Percentiles rank a stretch among this genome's conserved stretches.
Evolutionary conservation across 169 alveolate genomes (phyloP).

Genomic region (Perkinsus olseni): DNA sequence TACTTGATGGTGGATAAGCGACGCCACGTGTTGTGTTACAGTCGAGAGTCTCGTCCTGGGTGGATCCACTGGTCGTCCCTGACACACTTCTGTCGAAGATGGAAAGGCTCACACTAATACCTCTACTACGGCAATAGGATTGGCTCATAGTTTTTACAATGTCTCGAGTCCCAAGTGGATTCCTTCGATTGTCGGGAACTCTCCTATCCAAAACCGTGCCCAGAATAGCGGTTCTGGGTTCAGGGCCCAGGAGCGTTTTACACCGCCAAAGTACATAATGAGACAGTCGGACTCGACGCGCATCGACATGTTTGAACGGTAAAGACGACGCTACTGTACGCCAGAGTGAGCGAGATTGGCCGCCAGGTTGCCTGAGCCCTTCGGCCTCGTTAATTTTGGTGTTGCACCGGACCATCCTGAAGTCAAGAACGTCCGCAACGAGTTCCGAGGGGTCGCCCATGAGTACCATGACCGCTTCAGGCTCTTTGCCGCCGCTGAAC

Average conservation of each 20-base stretch:
- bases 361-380: conserved; percentile 51
- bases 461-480: conserved; percentile 12
- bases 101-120: too few species aligned
- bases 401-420: conserved; percentile 65
- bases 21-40: too few species aligned
- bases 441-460: conserved; percentile 38
- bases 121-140: neutral
- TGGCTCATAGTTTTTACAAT: neutral
- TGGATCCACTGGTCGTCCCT: too few species aligned
- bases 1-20: too few species aligned
- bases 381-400: conserved; percentile 58
- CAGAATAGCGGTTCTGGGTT: conserved; percentile 37
- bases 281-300: conserved; percentile 11
- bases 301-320: conserved; percentile 31
- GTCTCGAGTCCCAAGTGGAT: neutral
- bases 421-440: conserved; percentile 48
- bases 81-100: too few species aligned
- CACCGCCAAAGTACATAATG: conserved; percentile 26
- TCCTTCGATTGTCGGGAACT: neutral
- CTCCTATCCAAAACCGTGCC: neutral
- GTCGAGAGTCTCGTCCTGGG: too few species aligned
- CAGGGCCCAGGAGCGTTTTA: conserved; percentile 57
- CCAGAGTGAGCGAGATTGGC: neutral
- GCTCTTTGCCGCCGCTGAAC: neutral
- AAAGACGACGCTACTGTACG: neutral